Conservation (phyloP, 2,329 filamentous ascomycete genomes). For the Fusarium veterinarium region DNA sequence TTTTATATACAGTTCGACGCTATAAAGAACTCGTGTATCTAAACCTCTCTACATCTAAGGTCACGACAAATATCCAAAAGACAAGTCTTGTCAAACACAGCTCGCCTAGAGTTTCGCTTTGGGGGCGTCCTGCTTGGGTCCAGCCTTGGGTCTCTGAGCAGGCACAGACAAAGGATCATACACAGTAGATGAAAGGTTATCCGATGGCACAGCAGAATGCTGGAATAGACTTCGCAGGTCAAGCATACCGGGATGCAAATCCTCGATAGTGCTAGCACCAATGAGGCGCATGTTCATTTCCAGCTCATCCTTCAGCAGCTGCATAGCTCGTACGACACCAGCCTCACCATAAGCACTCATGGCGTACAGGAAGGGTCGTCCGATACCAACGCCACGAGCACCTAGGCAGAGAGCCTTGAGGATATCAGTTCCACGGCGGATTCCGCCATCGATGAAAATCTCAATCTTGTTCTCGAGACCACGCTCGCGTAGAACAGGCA, state of each 20-base stretch:
- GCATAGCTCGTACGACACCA: constrained; percentile 93
- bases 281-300: constrained; percentile 99
- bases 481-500: constrained; percentile 82
- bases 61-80: not conserved
- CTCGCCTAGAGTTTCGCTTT: constrained; percentile 60
- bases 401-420: constrained; percentile 95
- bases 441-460: constrained; percentile 90
- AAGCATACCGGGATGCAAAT: constrained; percentile 83
- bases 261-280: constrained; percentile 77
- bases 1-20: constrained; percentile 14
- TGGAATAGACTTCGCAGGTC: constrained; percentile 77
- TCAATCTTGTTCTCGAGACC: constrained; percentile 83
- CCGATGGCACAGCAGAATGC: constrained; percentile 63
- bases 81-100: not conserved
- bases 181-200: constrained; percentile 60
- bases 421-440: constrained; percentile 91
- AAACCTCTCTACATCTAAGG: constrained; percentile 34
- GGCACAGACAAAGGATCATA: constrained; percentile 67
- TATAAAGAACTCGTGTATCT: constrained; percentile 29
- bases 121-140: constrained; percentile 6
- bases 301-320: constrained; percentile 93
- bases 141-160: constrained; percentile 59
- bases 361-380: constrained; percentile 92
- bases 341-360: constrained; percentile 92
- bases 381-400: constrained; percentile 92